Conservation (phyloP, 2,329 filamentous ascomycete species). For the Dothistroma septosporum region DNA sequence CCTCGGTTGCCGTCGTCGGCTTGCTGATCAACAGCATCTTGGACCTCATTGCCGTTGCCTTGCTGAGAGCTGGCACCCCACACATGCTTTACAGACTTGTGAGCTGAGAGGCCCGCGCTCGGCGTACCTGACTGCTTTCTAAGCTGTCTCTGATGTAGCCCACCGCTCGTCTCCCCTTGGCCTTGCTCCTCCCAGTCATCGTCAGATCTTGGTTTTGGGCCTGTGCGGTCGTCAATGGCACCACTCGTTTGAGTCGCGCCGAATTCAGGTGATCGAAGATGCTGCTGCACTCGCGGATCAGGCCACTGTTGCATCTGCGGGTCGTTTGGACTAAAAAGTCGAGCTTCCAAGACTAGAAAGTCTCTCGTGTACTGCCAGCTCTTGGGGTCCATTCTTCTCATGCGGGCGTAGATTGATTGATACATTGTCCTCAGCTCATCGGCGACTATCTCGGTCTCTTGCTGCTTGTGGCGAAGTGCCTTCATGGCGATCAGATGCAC, state of each 20-base stretch:
- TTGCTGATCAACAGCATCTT: background rate
- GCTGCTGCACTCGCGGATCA: constrained; percentile 2
- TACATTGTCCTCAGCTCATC: background rate
- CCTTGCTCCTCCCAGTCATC: constrained; percentile 13
- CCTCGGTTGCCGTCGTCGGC: background rate
- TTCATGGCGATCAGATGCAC: constrained; percentile 10
- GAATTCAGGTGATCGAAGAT: background rate
- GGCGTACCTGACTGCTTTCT: background rate
- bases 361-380: constrained; percentile 6
- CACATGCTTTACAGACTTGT: background rate
- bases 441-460: background rate
- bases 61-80: background rate
- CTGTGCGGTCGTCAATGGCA: background rate
- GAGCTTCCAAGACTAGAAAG: constrained; percentile 6
- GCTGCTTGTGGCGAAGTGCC: constrained; percentile 3
- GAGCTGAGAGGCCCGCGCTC: background rate
- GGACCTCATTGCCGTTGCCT: background rate
- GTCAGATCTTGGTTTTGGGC: constrained; percentile 1
- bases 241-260: background rate
- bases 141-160: background rate
- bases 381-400: constrained; percentile 4
- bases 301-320: constrained; percentile 9
- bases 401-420: background rate
- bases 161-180: background rate
- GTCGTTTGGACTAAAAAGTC: constrained; percentile 2